These are phyloP conservation scores for Apiospora pterosperma DNA, from an alignment of 2,329 filamentous ascomycete genomes.

Conservation along the genomic window DNA sequence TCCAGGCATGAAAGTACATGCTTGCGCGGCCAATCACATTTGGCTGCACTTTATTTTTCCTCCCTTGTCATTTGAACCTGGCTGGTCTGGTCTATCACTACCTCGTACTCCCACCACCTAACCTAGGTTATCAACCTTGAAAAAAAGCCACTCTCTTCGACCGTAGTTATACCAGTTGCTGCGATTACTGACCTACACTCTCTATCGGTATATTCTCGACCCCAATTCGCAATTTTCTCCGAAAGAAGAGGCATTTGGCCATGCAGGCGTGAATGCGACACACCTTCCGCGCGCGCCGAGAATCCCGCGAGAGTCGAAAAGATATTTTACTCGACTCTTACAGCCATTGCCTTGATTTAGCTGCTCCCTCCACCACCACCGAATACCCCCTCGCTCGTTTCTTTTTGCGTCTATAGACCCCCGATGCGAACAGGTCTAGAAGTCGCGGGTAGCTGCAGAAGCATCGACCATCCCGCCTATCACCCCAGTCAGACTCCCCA, in stretches of 20 bases:
- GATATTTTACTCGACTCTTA: not conserved
- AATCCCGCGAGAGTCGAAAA: not conserved
- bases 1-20: not conserved
- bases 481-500: slow-evolving; percentile 31
- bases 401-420: not conserved
- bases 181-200: not conserved
- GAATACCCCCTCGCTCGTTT: not conserved
- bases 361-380: not conserved
- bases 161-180: not conserved
- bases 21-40: not conserved
- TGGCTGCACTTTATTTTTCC: not conserved
- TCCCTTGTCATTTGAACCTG: not conserved
- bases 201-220: not conserved
- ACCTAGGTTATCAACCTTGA: not conserved
- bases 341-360: not conserved
- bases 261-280: not conserved
- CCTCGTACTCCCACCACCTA: not conserved
- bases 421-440: slow-evolving; percentile 32
- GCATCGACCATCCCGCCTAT: slow-evolving; percentile 33
- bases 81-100: not conserved
- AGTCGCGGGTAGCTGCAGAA: slow-evolving; percentile 32
- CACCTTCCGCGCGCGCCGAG: not conserved
- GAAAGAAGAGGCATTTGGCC: not conserved
- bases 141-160: not conserved
- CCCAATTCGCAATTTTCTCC: not conserved